Conservation (phyloP, 1,284 basidiomycete genomes). For the Nidula niveotomentosa region DNA sequence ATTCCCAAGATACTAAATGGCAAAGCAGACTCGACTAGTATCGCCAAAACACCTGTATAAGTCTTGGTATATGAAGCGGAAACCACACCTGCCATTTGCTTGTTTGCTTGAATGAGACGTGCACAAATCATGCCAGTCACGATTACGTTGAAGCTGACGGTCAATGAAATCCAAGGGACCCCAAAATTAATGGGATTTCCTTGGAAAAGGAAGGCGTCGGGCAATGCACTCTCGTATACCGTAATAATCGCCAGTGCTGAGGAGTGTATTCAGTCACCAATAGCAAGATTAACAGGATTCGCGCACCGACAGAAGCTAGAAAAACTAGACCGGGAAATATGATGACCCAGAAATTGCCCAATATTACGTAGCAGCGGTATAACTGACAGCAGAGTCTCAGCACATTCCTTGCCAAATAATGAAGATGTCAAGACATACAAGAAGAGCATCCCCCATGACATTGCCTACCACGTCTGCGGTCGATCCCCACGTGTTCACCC, state of each 20-base stretch:
- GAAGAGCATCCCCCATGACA: conserved; percentile 19
- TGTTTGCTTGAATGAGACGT: conserved; percentile 12
- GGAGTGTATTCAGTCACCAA: neutral
- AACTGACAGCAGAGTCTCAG: conserved; percentile 4
- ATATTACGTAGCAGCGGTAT: conserved; percentile 23
- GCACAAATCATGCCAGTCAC: conserved; percentile 15
- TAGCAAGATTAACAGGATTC: neutral
- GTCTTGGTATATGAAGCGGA: conserved; percentile 5
- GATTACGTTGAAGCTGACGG: conserved; percentile 20
- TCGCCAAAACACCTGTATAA: conserved; percentile 13
- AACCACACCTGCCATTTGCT: conserved; percentile 3
- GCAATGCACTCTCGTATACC: conserved; percentile 15
- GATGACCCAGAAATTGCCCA: conserved; percentile 6
- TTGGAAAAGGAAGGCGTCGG: conserved; percentile 12
- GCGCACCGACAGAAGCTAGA: conserved; percentile 16
- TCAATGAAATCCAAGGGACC: conserved; percentile 20
- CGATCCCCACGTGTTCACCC: no score
- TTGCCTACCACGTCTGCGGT: conserved; percentile 9
- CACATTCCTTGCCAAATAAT: neutral
- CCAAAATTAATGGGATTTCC: conserved; percentile 15
- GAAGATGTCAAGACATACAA: conserved; percentile 13
- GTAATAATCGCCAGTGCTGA: conserved; percentile 14
- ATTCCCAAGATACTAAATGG: conserved; percentile 17
- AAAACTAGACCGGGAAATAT: conserved; percentile 16
- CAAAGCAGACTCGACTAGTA: conserved; percentile 15